Conservation (phyloP, 2,329 filamentous ascomycete species). For the Fusarium siculi region DNA sequence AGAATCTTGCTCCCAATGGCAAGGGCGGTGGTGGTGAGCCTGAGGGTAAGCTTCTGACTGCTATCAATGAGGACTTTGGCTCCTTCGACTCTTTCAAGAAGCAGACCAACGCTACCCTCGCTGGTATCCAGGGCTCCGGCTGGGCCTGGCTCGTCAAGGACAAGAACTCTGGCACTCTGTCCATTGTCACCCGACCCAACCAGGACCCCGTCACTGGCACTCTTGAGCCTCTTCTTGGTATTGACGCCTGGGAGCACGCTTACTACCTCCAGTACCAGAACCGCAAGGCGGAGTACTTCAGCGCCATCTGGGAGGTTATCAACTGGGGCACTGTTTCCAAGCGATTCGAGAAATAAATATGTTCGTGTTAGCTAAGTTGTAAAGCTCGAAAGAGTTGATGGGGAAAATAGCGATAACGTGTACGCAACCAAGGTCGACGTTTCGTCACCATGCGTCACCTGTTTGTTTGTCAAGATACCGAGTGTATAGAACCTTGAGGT, state of each 20-base stretch:
- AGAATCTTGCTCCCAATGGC: constrained; percentile 76
- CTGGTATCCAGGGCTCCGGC: constrained; percentile 85
- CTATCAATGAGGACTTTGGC: constrained; percentile 75
- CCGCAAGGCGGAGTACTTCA: constrained; percentile 96
- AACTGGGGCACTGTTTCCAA: constrained; percentile 93
- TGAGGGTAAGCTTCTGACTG: constrained; percentile 68
- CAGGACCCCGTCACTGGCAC: constrained; percentile 90
- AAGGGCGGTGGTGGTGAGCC: constrained; percentile 71
- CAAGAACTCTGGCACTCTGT: constrained; percentile 68
- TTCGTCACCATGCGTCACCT: constrained; percentile 4
- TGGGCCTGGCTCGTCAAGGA: constrained; percentile 92
- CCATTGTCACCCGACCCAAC: constrained; percentile 79
- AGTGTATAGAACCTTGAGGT: constrained; percentile 36
- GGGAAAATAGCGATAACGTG: constrained; percentile 26
- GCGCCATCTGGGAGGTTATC: constrained; percentile 91
- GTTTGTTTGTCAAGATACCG: constrained; percentile 33
- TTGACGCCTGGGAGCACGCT: constrained; percentile 97
- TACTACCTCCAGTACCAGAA: constrained; percentile 98
- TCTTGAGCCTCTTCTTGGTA: constrained; percentile 83
- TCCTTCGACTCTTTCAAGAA: constrained; percentile 72
- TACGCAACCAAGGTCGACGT: neutral
- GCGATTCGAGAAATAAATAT: constrained; percentile 67
- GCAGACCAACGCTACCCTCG: constrained; percentile 73
- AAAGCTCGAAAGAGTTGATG: neutral
- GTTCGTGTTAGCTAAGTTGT: neutral